These are phyloP conservation scores for Datura wrightii DNA, from an alignment of 257 asterid species.

Conservation along the genomic window DNA sequence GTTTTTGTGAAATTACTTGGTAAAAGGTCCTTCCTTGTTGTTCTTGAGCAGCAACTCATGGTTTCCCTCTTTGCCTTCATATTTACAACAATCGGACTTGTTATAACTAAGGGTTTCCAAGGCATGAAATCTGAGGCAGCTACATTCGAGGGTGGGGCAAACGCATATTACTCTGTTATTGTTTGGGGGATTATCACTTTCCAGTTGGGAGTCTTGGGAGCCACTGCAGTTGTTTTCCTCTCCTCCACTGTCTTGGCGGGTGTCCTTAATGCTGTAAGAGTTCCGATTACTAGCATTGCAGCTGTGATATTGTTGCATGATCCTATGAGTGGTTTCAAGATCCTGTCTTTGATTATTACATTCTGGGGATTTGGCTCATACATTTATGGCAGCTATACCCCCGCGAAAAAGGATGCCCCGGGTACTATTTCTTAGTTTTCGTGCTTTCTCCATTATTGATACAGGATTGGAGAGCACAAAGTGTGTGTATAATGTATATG, in stretches of 20 bases:
- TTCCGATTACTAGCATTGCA: conserved; percentile 81
- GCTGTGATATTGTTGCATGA: conserved; percentile 72
- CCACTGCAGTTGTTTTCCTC: conserved; percentile 71
- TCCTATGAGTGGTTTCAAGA: conserved; percentile 97
- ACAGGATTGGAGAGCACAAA: neutral
- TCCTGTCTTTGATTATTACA: conserved; percentile 66
- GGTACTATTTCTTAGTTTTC: conserved; percentile 29
- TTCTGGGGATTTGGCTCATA: conserved; percentile 93
- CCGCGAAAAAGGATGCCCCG: conserved; percentile 40
- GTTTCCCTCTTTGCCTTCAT: conserved; percentile 75
- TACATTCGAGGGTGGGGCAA: conserved; percentile 62
- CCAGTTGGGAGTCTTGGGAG: conserved; percentile 87
- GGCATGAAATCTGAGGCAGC: conserved; percentile 69
- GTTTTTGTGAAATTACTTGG: conserved; percentile 68
- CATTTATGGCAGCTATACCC: conserved; percentile 64
- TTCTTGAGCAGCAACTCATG: conserved; percentile 91
- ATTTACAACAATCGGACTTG: conserved; percentile 76
- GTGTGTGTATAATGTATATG: neutral
- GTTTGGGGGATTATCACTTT: conserved; percentile 77
- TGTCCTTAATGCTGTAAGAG: conserved; percentile 85
- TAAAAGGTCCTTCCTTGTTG: conserved; percentile 80
- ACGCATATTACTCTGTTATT: conserved; percentile 63
- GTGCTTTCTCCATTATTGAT: neutral
- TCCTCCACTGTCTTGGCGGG: conserved; percentile 92
- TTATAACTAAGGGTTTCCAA: conserved; percentile 59